A percentile compares a stretch with the other conserved stretches of the same genome.
These are phyloP conservation scores for Aureobasidium sp. DNA, from an alignment of 2,329 filamentous ascomycete genomes.

Conservation along the genomic window DNA sequence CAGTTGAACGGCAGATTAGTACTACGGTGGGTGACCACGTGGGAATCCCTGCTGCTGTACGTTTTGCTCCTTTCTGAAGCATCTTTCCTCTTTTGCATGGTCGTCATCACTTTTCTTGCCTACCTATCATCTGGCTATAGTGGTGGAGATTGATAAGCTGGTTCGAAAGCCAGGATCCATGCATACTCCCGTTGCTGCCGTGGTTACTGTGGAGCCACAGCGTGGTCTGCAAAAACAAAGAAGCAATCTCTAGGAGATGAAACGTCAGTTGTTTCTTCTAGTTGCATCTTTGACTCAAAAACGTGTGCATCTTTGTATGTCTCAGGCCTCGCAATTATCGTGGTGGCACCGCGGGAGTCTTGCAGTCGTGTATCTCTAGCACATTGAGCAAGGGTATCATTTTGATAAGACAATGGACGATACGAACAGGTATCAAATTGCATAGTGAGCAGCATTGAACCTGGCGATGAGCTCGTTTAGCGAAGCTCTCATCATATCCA, in stretches of 20 bases:
- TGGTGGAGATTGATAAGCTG: too few relatives aligned
- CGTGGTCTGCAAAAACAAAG: background rate
- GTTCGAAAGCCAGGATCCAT: too few relatives aligned
- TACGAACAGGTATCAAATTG: background rate
- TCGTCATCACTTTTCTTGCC: too few relatives aligned
- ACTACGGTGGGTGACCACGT: too few relatives aligned
- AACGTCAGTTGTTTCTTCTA: background rate
- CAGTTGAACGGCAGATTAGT: too few relatives aligned
- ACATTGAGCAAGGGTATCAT: background rate
- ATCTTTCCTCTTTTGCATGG: too few relatives aligned
- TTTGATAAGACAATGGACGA: background rate
- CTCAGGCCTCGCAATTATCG: background rate
- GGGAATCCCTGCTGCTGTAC: too few relatives aligned
- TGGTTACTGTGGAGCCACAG: background rate
- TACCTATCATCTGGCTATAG: too few relatives aligned
- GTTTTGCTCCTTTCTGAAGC: too few relatives aligned
- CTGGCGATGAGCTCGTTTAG: background rate
- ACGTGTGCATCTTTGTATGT: background rate
- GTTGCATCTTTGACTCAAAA: background rate
- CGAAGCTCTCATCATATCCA: conserved; percentile 9
- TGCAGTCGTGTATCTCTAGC: background rate
- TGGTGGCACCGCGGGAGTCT: background rate
- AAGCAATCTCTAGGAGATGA: background rate
- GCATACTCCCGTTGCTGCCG: too few relatives aligned
- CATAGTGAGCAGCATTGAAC: conserved; percentile 2